A percentile compares a stretch with the other conserved stretches of the same genome.
Conservation (phyloP, 2,329 filamentous ascomycete genomes). For the Hortaea werneckii region DNA sequence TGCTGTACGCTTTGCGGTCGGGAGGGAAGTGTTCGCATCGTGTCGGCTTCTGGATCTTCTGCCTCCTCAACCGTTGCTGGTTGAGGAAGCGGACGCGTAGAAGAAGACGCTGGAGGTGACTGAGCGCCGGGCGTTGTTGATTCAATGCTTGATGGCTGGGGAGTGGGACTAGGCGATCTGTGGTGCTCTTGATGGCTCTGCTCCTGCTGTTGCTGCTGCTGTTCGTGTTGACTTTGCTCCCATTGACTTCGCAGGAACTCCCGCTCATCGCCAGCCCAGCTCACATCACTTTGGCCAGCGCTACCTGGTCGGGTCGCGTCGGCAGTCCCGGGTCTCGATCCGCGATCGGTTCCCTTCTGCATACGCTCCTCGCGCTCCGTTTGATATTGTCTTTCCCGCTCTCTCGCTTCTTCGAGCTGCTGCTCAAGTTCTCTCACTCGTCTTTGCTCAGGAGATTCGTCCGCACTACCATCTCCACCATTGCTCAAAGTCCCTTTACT, state of each 20-base stretch:
- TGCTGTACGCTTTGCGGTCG: not conserved
- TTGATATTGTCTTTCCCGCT: conserved; percentile 56
- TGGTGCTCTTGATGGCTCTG: no score
- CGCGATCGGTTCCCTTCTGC: conserved; percentile 19
- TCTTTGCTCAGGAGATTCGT: conserved; percentile 46
- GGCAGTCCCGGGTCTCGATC: conserved; percentile 25
- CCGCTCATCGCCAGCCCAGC: conserved; percentile 56
- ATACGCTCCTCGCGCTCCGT: conserved; percentile 46
- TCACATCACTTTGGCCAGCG: conserved; percentile 46
- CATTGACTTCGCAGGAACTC: conserved; percentile 53
- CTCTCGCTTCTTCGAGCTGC: conserved; percentile 57
- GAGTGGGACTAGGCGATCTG: no score
- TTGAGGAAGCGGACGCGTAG: conserved; percentile 42
- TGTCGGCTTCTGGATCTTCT: conserved; percentile 1
- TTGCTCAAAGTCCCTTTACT: not conserved
- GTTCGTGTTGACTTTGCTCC: conserved; percentile 28
- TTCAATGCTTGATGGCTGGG: no score
- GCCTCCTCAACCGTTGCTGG: conserved; percentile 10
- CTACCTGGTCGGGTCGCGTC: conserved; percentile 12
- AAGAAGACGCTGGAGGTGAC: conserved; percentile 6
- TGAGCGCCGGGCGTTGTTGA: not conserved
- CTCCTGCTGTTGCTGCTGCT: not conserved
- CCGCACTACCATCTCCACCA: conserved; percentile 20
- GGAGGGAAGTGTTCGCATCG: not conserved
- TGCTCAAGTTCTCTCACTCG: conserved; percentile 73